These are phyloP conservation scores for Sclerotinia glacialis DNA, from an alignment of 2,329 filamentous ascomycete species.

Conservation along the genomic window DNA sequence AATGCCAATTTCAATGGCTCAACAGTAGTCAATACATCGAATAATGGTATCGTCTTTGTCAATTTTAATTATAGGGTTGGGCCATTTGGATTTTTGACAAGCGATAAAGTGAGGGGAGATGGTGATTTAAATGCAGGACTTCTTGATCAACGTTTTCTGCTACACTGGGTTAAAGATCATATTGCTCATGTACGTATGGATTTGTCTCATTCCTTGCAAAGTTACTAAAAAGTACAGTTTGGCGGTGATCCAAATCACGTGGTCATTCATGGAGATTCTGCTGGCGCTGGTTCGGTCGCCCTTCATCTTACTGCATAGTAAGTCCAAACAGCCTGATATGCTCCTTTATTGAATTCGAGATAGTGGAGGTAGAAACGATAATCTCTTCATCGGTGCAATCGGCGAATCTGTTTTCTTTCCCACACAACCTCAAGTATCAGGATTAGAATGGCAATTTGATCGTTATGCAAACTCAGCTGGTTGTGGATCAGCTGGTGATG, in stretches of 20 bases:
- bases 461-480: conserved; percentile 39
- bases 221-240: conserved; percentile 36
- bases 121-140: conserved; percentile 62
- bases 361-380: conserved; percentile 34
- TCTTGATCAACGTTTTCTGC: conserved; percentile 58
- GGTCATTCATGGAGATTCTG: conserved; percentile 48
- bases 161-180: conserved; percentile 61
- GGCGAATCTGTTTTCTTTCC: conserved; percentile 43
- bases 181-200: conserved; percentile 47
- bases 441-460: conserved; percentile 45
- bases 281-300: conserved; percentile 48
- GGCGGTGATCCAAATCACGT: conserved; percentile 48
- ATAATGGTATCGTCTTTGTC: conserved; percentile 51
- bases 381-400: conserved; percentile 36
- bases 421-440: conserved; percentile 40
- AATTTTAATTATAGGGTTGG: conserved; percentile 65
- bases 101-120: conserved; percentile 51
- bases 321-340: not conserved
- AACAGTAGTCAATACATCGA: conserved; percentile 46
- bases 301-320: conserved; percentile 40
- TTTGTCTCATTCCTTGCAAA: not conserved
- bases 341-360: not conserved
- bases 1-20: conserved; percentile 54
- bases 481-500: conserved; percentile 36
- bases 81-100: conserved; percentile 59